Base-by-base conservation (phyloP, 2,329 filamentous ascomycete species). In the Phialophora expanda region DNA sequence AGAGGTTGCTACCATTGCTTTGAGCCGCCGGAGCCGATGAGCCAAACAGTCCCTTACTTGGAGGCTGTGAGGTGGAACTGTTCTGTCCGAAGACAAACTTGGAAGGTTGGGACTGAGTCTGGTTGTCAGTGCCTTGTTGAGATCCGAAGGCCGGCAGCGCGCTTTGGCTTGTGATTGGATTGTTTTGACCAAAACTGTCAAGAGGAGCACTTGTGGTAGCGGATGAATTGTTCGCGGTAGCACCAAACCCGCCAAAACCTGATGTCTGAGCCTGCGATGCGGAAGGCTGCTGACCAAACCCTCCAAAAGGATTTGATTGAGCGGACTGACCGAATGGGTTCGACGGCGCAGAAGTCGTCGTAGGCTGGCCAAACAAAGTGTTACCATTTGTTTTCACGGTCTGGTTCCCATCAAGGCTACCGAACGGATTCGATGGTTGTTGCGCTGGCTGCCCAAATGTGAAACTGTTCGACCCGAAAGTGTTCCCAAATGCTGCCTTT, bases 371-470 rank as follows among this genome's bases (percentile, higher is more conserved):
- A 62, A 67, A 69, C 7, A 69, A 56, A 26, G 61, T 55, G 24
- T 24, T 60, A 14, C 65, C 62, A 51, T 65, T 65, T 30, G 57
- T 61, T 24, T 54, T 63, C 46, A 46, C 53, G 56, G 34, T 55
- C 38, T 66, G 61, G 22, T n/a, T 62, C 28, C 34, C 56, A 22
- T 65, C 67, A 55, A 67, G 65, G 48, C 11, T 53, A 41, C 65
- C 58, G 11, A 58, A 41, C 41, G 61, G 64, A 34, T 56, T 59
- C 20, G 66, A 32, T 34, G 56, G 62, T 30, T 65, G 64, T 56
- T 66, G 61, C 28, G 64, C 22, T 22, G 67, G 38, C 34, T 71
- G 67, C 22, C 66, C 66, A 64, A 71, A 71, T n/a, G 60, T 67
- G 53, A 70, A 71, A 32, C 8, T 61, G 44, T 55, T 66, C 34